Evolutionary conservation across 2,329 filamentous ascomycete genomes (phyloP).

Genomic region (Microsporum canis): DNA sequence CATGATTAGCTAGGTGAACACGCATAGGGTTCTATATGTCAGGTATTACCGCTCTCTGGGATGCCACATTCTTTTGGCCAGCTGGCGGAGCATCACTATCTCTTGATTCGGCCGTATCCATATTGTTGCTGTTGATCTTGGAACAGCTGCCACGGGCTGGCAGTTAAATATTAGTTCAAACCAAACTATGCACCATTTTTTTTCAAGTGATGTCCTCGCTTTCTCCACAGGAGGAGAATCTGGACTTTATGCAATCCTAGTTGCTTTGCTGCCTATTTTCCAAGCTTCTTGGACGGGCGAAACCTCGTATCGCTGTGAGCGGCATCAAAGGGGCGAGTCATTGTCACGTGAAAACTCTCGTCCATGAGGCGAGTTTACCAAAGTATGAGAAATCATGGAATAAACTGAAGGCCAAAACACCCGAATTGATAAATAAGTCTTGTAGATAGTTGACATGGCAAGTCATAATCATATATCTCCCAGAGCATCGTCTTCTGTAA

Average conservation of each 20-base stretch:
- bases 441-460: not conserved
- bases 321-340: not conserved
- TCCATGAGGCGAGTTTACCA: not conserved
- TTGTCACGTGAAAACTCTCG: not conserved
- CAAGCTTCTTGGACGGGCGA: not conserved
- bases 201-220: not conserved
- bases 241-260: not conserved
- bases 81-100: not conserved
- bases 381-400: not conserved
- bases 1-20: not conserved
- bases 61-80: not conserved
- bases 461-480: not conserved
- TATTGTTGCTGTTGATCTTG: not conserved
- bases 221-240: not conserved
- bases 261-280: not conserved
- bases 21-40: not conserved
- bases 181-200: not conserved
- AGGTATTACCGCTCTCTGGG: constrained; percentile 2
- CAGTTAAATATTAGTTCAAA: not conserved
- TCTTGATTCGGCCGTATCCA: constrained; percentile 1
- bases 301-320: not conserved
- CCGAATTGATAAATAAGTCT: not conserved
- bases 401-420: not conserved
- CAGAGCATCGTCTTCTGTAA: not conserved
- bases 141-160: not conserved